Evolutionary conservation across 306 rosid species (phyloP), one percentile per base, ranked within the genome.

Genomic region (Pyrus betulifolia): DNA sequence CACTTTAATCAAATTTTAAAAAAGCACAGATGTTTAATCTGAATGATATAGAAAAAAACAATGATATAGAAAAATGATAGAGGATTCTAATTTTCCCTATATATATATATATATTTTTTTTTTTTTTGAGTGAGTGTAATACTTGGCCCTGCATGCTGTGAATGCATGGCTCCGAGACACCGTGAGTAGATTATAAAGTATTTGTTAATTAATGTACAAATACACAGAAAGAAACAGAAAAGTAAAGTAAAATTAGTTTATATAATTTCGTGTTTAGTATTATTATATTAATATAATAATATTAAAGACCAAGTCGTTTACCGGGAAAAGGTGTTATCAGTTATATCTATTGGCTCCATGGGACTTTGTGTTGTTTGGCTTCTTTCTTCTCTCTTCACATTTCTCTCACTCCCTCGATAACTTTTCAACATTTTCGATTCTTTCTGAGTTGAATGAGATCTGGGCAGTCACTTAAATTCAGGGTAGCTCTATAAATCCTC

Each of bases 381-480:
- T 70, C 21, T 31, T 67, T 55, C 67, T 35, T 15, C 28, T 54
- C 44, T 51, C n/a, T 62, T 67, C 35, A 12, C 65, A 28, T 21
- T n/a, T 17, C 35, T 46, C 23, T 52, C 74, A 10, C 67, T 15
- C 27, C 45, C 21, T 25, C 49, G 45, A 21, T 38, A 62, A 65
- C 44, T 28, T 72, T 52, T 68, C 30, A 45, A n/a, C 60, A 25
- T 59, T 45, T 45, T 67, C 49, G 69, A n/a, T 64, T 27, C 63
- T 54, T 25, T 22, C 3, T 9, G 44, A 54, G 52, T 52, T 44
- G 63, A 49, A 65, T 28, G 64, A 72, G 82, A 80, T 80, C 84
- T 80, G 71, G 77, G 84, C 82, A 60, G 70, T 67, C 82, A 67
- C 79, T 67, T 72, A 68, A n/a, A 14, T 49, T 27, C 58, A 73